These are phyloP conservation scores for Boletus pseudo-olivaceus DNA, from an alignment of 768 basidiomycete genomes.

Conservation along the genomic window DNA sequence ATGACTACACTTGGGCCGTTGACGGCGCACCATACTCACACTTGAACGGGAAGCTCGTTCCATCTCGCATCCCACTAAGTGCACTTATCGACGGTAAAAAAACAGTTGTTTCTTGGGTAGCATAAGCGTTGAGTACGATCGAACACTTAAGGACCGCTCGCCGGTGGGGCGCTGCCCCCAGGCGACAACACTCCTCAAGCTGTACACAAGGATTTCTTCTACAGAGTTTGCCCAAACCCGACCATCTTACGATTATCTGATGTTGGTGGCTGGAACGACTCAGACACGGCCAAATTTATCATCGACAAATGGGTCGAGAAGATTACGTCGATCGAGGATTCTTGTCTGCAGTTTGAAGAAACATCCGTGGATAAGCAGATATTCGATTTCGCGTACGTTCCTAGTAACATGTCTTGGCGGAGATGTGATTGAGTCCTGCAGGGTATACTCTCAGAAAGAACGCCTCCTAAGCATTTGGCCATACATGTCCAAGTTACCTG, in stretches of 20 bases:
- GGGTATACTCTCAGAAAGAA: neutral
- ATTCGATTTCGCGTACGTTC: neutral
- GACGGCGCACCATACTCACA: neutral
- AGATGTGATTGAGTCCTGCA: neutral
- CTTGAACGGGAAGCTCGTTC: neutral
- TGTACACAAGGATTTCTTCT: neutral
- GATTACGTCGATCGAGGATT: neutral
- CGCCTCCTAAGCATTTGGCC: constrained; percentile 1
- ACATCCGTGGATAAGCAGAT: neutral
- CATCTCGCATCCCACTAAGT: neutral
- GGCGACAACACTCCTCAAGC: neutral
- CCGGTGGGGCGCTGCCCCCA: neutral
- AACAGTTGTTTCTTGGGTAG: neutral
- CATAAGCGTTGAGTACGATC: neutral
- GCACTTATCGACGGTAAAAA: neutral
- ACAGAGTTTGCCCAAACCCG: neutral
- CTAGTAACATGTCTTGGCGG: neutral
- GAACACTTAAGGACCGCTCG: neutral
- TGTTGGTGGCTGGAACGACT: neutral
- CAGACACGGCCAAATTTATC: neutral
- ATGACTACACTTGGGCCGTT: neutral
- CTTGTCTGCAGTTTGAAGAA: neutral
- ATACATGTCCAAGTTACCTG: neutral
- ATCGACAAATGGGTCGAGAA: neutral
- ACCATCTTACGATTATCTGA: constrained; percentile 1